A percentile compares a stretch with the other conserved stretches of the same genome.
Evolutionary conservation across 306 rosid genomes (phyloP).

Genomic region (Cicer bijugum): DNA sequence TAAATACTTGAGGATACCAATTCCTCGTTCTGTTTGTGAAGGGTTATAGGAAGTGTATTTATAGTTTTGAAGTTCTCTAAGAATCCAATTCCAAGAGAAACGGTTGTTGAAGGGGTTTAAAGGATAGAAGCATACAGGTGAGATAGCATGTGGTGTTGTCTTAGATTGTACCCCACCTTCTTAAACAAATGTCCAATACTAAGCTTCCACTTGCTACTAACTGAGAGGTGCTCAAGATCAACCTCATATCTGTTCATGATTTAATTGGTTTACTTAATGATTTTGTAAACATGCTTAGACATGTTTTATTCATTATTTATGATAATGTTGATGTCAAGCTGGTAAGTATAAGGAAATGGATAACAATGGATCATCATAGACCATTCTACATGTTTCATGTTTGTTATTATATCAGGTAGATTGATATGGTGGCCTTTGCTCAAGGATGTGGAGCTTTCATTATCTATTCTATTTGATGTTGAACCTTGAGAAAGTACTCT

Average conservation of each 20-base stretch:
- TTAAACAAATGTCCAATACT: neutral
- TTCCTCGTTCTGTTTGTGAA: conserved; percentile 11
- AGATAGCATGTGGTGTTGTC: neutral
- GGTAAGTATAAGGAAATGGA: conserved; percentile 7
- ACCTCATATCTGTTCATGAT: neutral
- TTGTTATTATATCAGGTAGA: neutral
- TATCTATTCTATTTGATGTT: neutral
- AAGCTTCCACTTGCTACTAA: too few relatives aligned
- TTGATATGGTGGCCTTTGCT: neutral
- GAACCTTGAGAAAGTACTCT: neutral
- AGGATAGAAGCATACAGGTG: neutral
- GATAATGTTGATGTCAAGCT: neutral
- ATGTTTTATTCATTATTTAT: conserved; percentile 14
- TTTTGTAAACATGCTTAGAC: conserved; percentile 35
- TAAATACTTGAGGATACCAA: conserved; percentile 19
- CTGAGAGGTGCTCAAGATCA: neutral
- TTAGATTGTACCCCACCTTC: conserved; percentile 7
- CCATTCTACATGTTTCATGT: neutral
- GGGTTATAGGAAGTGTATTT: neutral
- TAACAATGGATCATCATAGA: neutral
- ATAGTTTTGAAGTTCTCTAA: neutral
- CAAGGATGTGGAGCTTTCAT: neutral
- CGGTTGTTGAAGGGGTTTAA: too few relatives aligned
- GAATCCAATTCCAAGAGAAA: too few relatives aligned
- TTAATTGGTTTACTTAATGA: neutral